A percentile compares a stretch with the other conserved stretches of the same genome.
Conservation (phyloP, 2,329 filamentous ascomycete genomes). For the Ilyonectria robusta region DNA sequence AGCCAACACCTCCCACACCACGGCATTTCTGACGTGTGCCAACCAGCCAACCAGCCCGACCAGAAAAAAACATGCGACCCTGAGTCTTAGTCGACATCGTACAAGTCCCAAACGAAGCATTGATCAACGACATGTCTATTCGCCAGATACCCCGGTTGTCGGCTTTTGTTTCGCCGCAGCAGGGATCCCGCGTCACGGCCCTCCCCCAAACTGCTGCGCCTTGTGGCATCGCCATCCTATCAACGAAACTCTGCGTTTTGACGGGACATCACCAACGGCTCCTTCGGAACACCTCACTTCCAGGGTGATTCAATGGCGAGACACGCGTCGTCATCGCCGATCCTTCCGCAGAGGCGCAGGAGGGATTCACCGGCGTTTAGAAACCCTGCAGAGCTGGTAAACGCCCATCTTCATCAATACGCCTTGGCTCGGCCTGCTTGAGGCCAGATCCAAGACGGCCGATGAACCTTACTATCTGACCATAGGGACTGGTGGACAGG, state of each 20-base stretch:
- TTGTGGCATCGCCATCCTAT: background rate
- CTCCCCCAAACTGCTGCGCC: background rate
- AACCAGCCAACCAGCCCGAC: background rate
- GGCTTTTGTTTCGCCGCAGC: constrained; percentile 1
- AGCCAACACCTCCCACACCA: background rate
- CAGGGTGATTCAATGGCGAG: background rate
- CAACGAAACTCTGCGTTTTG: background rate
- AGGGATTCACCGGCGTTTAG: background rate
- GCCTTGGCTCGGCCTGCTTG: background rate
- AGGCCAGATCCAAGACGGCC: background rate
- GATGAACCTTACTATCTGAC: background rate
- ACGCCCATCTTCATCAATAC: background rate
- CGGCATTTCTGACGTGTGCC: background rate
- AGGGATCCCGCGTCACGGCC: background rate
- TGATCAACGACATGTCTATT: background rate
- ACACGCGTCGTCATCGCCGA: background rate
- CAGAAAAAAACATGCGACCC: background rate
- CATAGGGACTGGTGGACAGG: background rate
- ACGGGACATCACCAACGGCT: background rate
- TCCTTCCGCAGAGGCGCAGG: background rate
- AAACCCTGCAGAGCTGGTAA: background rate
- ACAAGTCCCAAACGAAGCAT: background rate
- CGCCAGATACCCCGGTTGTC: background rate
- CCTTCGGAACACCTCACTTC: background rate
- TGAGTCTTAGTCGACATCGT: background rate